Base-by-base conservation (phyloP, 139 green algal species). In the Raphidocelis subcapitata region DNA sequence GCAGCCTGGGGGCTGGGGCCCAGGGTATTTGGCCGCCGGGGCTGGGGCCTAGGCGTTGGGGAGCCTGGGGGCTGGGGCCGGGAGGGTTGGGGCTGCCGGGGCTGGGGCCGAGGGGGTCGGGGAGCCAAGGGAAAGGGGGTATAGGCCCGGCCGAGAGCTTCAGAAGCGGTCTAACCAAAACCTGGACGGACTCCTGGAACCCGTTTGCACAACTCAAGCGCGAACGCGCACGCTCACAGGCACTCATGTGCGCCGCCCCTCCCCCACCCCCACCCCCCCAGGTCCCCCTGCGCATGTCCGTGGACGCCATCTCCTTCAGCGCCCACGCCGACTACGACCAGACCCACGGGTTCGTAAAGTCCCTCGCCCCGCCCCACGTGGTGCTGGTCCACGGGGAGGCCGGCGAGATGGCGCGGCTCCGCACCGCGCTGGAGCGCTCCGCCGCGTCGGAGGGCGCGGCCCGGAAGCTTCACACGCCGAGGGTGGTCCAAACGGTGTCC, bases 321-420 rank as follows among this genome's bases (percentile, higher is more conserved):
- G 96, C 96, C 20, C 96, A 99, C 73, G 95, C 96, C 24, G 96
- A 99, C 81, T 99, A 92, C 77, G 79, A 91, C n/a, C 96, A 99
- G 85, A 99, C 96, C 10, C 89, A 82, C 24, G 83, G 89, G 31
- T 99, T 99, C 76, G 65, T 99, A 49, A 88, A 97, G 44, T 44
- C 69, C 31, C 80, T 98, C 33, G 67, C 71, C 37, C 94, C 94
- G 21, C 87, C 88, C 1, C 88, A 99, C 74, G 89, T 99, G 55
- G 86, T 99, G 71, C 83, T 99, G 62, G 96, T 99, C 37, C 96
- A 99, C 75, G 96, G 96, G 2, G 96, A 99, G 83, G 87, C 87
- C 49, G 59, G 52, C 36, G 73, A 80, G 57, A 96, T 96, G 90
- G 75, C 75, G 55, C 79, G 85, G 12, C 81, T 99, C 41, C 90